Percentiles rank a stretch among this genome's conserved stretches.
Conservation (phyloP, 306 rosid genomes). For the Notholithocarpus densiflorus region DNA sequence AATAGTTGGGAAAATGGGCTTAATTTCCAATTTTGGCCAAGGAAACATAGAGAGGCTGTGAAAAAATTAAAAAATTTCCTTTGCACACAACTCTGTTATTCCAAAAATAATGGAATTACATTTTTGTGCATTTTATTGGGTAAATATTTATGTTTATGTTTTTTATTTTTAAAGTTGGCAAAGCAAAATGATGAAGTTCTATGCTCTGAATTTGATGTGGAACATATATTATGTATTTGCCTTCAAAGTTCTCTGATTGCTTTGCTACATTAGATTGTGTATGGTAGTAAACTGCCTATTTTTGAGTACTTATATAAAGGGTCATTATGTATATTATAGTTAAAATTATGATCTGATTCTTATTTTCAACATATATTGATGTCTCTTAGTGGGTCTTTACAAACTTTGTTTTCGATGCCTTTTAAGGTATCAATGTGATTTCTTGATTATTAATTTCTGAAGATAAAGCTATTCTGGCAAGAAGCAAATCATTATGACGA, state of each 20-base stretch:
- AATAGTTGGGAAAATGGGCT: too few relatives aligned
- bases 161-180: background rate
- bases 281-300: too few relatives aligned
- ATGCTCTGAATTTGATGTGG: conserved; percentile 35
- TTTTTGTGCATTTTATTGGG: background rate
- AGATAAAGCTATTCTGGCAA: background rate
- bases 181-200: conserved; percentile 24
- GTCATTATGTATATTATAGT: too few relatives aligned
- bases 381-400: too few relatives aligned
- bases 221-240: conserved; percentile 23
- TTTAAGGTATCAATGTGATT: background rate
- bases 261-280: background rate
- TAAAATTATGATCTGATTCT: too few relatives aligned
- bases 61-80: background rate
- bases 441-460: background rate
- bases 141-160: background rate
- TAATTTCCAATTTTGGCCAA: too few relatives aligned
- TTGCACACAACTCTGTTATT: conserved; percentile 11
- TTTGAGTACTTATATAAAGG: too few relatives aligned
- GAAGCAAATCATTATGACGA: background rate
- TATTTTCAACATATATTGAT: too few relatives aligned
- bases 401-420: too few relatives aligned
- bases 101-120: conserved; percentile 1
- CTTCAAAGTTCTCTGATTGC: conserved; percentile 64
- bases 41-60: too few relatives aligned